Base-by-base conservation (phyloP, 805 yeast species). In the Myxozyma monticola region DNA sequence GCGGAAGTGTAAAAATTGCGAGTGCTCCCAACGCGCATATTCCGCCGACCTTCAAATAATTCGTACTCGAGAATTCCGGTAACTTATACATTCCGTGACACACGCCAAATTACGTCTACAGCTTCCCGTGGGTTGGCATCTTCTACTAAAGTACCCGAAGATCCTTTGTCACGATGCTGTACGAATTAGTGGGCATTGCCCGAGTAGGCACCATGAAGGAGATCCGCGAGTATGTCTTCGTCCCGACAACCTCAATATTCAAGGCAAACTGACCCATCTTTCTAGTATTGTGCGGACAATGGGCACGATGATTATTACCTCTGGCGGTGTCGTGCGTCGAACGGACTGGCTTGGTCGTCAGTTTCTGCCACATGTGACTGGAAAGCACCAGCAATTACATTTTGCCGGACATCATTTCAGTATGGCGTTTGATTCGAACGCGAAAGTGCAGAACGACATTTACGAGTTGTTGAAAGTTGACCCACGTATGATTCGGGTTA, bases 271-370 rank as follows among this genome's bases (percentile, higher is more conserved):
- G 25, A 40, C 15, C 37, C 24, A 20, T 29, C 15, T 15, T 15
- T 34, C 15, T 34, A 62, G 67, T 50, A 70, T 77, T 29, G 76
- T 78, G 20, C 71, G 77, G 5, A 88, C 95, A 1, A 76, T 90
- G 25, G 98, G 98, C 8, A 84, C 81, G 65, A 74, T 88, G 65
- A 79, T 91, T 25, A 77, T 93, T 51, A 80, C 81, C 54, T 90
- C 91, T 69, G 88, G 96, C 76, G 99, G 99, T 43, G 91, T 91
- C n/a, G 82, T 91, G 33, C 79, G 98, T 66, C 83, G 80, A 54
- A 79, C 91, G 39, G 78, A 84, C 44, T 85, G 89, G 56, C 70
- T 90, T 66, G 97, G 96, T 0, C 78, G 82, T 36, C 79, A 79
- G 55, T 81, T 82, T 24, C 75, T 93, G 48, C 96, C 98, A 17